Percentiles rank a stretch among this genome's conserved stretches.
These are phyloP conservation scores for Fragaria ananassa DNA, from an alignment of 306 rosid genomes.

Conservation along the genomic window DNA sequence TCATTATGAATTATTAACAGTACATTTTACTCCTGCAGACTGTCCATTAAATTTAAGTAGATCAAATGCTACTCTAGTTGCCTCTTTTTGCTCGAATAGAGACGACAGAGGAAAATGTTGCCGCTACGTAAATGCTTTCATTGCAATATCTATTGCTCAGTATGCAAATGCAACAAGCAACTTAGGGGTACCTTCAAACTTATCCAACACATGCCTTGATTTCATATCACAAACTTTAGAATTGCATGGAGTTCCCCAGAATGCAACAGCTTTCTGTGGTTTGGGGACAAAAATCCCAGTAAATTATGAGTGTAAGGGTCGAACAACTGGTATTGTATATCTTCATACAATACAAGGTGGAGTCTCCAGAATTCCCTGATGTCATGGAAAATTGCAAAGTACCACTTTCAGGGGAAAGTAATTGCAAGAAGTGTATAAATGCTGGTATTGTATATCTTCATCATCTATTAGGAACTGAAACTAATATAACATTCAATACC, in stretches of 20 bases:
- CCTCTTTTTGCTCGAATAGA: conserved; percentile 66
- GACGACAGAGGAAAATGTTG: conserved; percentile 83
- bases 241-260: conserved; percentile 66
- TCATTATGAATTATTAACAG: conserved; percentile 11
- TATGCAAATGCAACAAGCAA: conserved; percentile 73
- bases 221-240: conserved; percentile 65
- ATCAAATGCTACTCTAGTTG: conserved; percentile 74
- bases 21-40: conserved; percentile 48
- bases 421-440: conserved; percentile 79
- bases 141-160: conserved; percentile 78
- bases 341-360: no score
- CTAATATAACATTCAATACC: conserved; percentile 73
- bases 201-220: conserved; percentile 61
- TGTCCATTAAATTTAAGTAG: conserved; percentile 81
- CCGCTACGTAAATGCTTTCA: conserved; percentile 82
- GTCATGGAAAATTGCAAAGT: conserved; percentile 57
- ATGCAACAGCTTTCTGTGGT: conserved; percentile 79
- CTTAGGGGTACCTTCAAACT: conserved; percentile 69
- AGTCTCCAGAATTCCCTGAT: conserved; percentile 69
- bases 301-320: conserved; percentile 80
- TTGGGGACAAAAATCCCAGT: conserved; percentile 83
- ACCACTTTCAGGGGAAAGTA: conserved; percentile 63
- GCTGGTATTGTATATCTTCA: conserved; percentile 71
- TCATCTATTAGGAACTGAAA: conserved; percentile 56
- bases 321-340: conserved; percentile 69